Evolutionary conservation across 164 flowering plant genomes (phyloP).

Genomic region (Hamamelis virginiana): DNA sequence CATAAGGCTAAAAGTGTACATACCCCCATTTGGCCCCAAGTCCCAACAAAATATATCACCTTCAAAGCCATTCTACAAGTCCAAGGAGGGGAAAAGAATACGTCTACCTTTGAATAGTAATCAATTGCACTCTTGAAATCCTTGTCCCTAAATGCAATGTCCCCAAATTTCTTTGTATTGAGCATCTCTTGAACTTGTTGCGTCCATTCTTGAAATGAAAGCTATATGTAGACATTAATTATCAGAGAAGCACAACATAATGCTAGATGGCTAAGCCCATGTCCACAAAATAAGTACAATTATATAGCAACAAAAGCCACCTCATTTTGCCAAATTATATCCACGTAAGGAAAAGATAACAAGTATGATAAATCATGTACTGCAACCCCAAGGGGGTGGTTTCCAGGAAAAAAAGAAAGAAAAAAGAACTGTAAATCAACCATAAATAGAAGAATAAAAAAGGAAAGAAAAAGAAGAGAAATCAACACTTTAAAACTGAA

Average conservation of each 20-base stretch:
- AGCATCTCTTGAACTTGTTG: slow-evolving; percentile 97
- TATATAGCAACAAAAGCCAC: neutral
- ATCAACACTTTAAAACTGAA: too few species aligned
- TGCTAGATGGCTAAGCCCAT: neutral
- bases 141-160: slow-evolving; percentile 96
- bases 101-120: slow-evolving; percentile 76
- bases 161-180: slow-evolving; percentile 92
- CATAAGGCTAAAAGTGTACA: too few species aligned
- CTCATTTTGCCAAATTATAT: neutral
- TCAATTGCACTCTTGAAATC: slow-evolving; percentile 88
- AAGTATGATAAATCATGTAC: too few species aligned
- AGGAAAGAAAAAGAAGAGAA: too few species aligned
- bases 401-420: too few species aligned
- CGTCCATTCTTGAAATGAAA: slow-evolving; percentile 99
- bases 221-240: slow-evolving; percentile 41
- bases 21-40: too few species aligned
- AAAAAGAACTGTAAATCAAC: too few species aligned
- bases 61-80: neutral
- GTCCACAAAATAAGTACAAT: neutral
- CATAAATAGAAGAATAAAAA: too few species aligned
- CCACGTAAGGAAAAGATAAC: neutral
- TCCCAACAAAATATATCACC: too few species aligned
- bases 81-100: neutral
- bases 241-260: neutral
- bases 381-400: too few species aligned